Evolutionary conservation across 768 basidiomycete species (phyloP).

Genomic region (Guyanaporus albipodus): DNA sequence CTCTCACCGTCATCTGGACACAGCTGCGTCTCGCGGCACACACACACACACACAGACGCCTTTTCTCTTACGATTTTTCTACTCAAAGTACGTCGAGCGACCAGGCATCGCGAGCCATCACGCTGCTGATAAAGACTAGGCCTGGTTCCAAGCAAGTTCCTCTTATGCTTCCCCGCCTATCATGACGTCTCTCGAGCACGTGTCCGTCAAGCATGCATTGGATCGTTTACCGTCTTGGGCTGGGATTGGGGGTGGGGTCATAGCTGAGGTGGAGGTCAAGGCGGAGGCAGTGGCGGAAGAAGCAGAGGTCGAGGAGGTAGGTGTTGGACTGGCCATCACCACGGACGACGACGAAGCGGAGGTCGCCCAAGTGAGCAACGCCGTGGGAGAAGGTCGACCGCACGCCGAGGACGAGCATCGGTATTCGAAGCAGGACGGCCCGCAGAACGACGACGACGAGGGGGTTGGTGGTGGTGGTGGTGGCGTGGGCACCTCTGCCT

Average conservation of each 20-base stretch:
- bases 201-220: constrained; percentile 16
- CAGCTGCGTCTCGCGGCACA: neutral
- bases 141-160: neutral
- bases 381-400: neutral
- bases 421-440: too few relatives aligned
- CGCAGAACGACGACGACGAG: neutral
- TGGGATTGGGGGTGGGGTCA: neutral
- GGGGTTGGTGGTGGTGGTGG: neutral
- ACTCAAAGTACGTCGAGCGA: neutral
- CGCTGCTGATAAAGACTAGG: neutral
- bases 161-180: constrained; percentile 15
- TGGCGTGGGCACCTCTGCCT: neutral
- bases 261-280: neutral
- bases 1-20: neutral
- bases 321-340: constrained; percentile 14
- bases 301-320: constrained; percentile 3
- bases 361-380: neutral
- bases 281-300: neutral
- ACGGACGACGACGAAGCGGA: constrained; percentile 9
- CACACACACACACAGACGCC: neutral
- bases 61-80: neutral
- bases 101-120: neutral
- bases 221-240: neutral
- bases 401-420: neutral
- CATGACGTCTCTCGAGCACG: constrained; percentile 29